A percentile compares a stretch with the other conserved stretches of the same genome.
These are phyloP conservation scores for Fusarium nurragi DNA, from an alignment of 2,329 filamentous ascomycete genomes.

Conservation along the genomic window DNA sequence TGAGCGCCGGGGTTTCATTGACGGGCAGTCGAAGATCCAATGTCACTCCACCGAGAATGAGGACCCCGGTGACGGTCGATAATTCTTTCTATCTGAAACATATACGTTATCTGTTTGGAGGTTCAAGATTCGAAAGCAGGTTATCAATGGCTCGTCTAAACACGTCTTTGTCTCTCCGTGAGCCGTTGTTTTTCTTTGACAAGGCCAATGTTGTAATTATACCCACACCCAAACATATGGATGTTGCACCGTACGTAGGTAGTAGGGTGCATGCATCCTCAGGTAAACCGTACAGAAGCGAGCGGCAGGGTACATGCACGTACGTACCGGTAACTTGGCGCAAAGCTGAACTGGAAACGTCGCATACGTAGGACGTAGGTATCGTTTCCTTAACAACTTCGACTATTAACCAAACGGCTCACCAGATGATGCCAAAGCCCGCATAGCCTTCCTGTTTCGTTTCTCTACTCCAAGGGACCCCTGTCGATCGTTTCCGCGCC, in stretches of 20 bases:
- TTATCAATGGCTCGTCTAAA: not conserved
- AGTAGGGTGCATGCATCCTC: conserved; percentile 26
- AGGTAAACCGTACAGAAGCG: conserved; percentile 25
- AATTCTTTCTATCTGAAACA: conserved; percentile 26
- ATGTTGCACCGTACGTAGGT: not conserved
- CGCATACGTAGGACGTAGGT: not conserved
- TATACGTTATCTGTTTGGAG: conserved; percentile 2
- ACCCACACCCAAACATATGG: too few species aligned
- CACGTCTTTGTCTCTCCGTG: not conserved
- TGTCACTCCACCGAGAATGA: conserved; percentile 6
- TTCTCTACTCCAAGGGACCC: conserved; percentile 34
- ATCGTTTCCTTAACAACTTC: conserved; percentile 8
- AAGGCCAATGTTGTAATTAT: too few species aligned
- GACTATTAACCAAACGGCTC: conserved; percentile 7
- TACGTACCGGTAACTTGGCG: not conserved
- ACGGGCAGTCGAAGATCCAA: conserved; percentile 10
- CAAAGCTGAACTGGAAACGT: conserved; percentile 5
- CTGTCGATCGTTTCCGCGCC: conserved; percentile 35
- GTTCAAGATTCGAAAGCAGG: conserved; percentile 3
- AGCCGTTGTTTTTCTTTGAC: not conserved
- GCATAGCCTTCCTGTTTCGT: conserved; percentile 39
- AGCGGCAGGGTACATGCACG: conserved; percentile 7
- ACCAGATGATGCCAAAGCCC: conserved; percentile 15
- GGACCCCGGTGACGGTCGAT: not conserved
- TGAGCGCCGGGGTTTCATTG: conserved; percentile 2